These are phyloP conservation scores for Alternaria infectoria DNA, from an alignment of 2,329 filamentous ascomycete genomes.

Conservation along the genomic window DNA sequence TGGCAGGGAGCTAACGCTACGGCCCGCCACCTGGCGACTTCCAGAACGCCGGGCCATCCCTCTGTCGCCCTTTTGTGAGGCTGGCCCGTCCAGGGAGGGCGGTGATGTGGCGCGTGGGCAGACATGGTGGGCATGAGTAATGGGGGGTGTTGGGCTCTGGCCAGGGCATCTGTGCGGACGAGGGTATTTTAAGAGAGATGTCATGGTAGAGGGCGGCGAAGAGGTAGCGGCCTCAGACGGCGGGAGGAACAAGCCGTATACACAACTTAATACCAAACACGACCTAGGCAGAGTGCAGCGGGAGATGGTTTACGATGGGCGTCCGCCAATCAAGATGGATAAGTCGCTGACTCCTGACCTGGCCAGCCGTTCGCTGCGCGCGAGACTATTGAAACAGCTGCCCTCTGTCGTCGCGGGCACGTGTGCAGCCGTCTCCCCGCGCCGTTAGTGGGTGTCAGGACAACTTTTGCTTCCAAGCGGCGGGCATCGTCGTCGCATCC, in stretches of 20 bases:
- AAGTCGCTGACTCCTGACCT: neutral
- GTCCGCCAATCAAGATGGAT: neutral
- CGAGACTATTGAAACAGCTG: neutral
- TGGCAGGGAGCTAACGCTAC: slow-evolving; percentile 25
- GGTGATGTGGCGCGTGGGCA: neutral
- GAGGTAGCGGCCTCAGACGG: neutral
- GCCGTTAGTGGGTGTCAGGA: slow-evolving; percentile 11
- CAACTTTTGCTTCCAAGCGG: slow-evolving; percentile 12
- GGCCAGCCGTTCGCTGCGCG: neutral
- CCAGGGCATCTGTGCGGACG: neutral
- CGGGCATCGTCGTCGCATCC: slow-evolving; percentile 3
- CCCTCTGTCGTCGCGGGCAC: slow-evolving; percentile 3
- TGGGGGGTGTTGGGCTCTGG: neutral
- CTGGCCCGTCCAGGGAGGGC: neutral
- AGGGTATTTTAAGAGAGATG: neutral
- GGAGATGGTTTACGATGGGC: neutral
- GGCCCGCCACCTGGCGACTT: slow-evolving; percentile 19
- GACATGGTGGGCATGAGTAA: slow-evolving; percentile 3
- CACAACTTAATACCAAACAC: neutral
- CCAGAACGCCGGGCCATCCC: slow-evolving; percentile 8
- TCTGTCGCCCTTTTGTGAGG: neutral
- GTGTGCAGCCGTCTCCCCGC: slow-evolving; percentile 17
- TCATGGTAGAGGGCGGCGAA: neutral
- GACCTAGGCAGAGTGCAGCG: neutral
- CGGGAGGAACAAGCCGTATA: neutral